These are phyloP conservation scores for Vitis amurensis DNA, from an alignment of 164 flowering plant species.

Conservation along the genomic window DNA sequence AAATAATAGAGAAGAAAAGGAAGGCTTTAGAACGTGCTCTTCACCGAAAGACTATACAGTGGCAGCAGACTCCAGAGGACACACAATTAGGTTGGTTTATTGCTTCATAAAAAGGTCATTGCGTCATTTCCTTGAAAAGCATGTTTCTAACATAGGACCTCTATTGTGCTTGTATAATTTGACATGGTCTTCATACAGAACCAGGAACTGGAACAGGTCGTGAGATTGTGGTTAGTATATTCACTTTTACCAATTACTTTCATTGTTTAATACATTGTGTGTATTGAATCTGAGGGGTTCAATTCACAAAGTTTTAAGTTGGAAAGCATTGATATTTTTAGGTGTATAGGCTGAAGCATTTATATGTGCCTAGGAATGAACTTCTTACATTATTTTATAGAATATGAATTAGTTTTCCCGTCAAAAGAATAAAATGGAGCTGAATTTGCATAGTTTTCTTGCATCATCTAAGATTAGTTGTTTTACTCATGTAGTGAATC, in stretches of 20 bases:
- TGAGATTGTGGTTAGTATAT: slow-evolving; percentile 65
- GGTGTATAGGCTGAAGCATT: not conserved
- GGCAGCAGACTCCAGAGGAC: slow-evolving; percentile 51
- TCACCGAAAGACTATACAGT: slow-evolving; percentile 41
- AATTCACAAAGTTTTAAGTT: not conserved
- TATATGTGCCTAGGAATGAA: not conserved
- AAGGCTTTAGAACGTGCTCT: slow-evolving; percentile 54
- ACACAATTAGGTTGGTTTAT: slow-evolving; percentile 46
- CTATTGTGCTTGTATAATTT: not conserved
- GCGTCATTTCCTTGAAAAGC: not conserved
- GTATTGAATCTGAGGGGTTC: not conserved
- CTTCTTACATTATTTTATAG: not conserved
- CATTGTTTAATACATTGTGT: not conserved
- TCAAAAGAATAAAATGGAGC: too few relatives aligned
- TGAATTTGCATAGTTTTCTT: not conserved
- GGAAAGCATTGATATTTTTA: not conserved
- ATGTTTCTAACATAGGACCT: not conserved
- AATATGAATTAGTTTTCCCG: not conserved
- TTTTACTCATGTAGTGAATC: not conserved
- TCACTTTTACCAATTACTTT: not conserved
- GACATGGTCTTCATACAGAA: slow-evolving; percentile 40
- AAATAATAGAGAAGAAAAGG: slow-evolving; percentile 55
- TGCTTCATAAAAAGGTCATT: slow-evolving; percentile 5
- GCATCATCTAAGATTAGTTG: not conserved
- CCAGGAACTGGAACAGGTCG: slow-evolving; percentile 70